A percentile compares a stretch with the other conserved stretches of the same genome.
phyloP scores from a whole-genome alignment of 805 yeast species.

The Nakazawaea anatomiae region DNA sequence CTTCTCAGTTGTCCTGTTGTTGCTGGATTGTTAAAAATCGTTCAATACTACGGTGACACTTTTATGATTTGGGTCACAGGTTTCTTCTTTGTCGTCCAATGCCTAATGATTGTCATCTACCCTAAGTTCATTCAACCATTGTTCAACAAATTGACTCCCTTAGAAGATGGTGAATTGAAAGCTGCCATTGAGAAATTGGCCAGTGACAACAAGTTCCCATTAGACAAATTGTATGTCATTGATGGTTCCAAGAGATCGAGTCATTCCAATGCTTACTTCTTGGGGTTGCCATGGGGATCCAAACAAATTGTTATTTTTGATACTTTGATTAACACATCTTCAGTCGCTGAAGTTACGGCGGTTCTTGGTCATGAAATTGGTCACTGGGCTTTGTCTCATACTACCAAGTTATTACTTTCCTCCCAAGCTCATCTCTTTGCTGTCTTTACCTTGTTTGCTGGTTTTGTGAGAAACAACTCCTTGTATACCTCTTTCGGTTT shows the following conservation, averaged over 20 bases:
- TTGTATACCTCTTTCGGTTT: slow-evolving; percentile 81
- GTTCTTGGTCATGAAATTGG: slow-evolving; percentile 98
- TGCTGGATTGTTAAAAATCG: slow-evolving; percentile 72
- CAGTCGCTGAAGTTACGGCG: slow-evolving; percentile 80
- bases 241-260: slow-evolving; percentile 97
- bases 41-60: slow-evolving; percentile 71
- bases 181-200: slow-evolving; percentile 79
- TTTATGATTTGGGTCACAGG: slow-evolving; percentile 78
- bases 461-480: slow-evolving; percentile 73
- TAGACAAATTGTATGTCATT: slow-evolving; percentile 76
- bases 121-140: slow-evolving; percentile 89
- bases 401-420: slow-evolving; percentile 65
- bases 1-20: slow-evolving; percentile 68
- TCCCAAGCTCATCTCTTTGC: slow-evolving; percentile 59
- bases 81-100: slow-evolving; percentile 65
- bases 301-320: slow-evolving; percentile 94
- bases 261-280: slow-evolving; percentile 94
- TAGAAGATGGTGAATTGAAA: slow-evolving; percentile 86
- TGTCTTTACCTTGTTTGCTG: slow-evolving; percentile 69
- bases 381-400: slow-evolving; percentile 92
- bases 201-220: slow-evolving; percentile 70
- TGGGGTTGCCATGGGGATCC: slow-evolving; percentile 90
- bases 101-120: slow-evolving; percentile 65
- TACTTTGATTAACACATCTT: slow-evolving; percentile 76
- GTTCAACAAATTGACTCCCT: slow-evolving; percentile 86